Evolutionary conservation across 208 protist species (phyloP).

Genomic region (Leishmania braziliensis): DNA sequence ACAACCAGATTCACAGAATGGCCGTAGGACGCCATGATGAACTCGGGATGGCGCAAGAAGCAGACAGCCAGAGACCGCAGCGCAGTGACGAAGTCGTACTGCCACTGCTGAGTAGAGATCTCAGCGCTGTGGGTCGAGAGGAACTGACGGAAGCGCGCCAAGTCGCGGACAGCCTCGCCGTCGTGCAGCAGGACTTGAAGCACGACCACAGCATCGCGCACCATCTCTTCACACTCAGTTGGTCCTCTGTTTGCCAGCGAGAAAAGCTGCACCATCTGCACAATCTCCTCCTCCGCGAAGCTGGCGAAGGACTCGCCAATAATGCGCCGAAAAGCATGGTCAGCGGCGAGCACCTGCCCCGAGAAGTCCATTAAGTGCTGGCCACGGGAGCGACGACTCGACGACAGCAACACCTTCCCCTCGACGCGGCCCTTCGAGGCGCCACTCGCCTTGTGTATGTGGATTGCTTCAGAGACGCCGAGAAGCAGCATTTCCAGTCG

Average conservation of each 20-base stretch:
- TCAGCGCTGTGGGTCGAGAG: not conserved
- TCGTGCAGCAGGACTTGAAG: constrained; percentile 23
- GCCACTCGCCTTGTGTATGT: not conserved
- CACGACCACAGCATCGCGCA: constrained; percentile 19
- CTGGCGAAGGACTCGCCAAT: constrained; percentile 15
- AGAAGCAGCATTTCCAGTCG: constrained; percentile 18
- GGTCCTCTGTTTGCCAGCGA: constrained; percentile 15
- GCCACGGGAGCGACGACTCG: not conserved
- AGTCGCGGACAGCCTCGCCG: constrained; percentile 10
- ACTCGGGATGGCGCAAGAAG: constrained; percentile 26
- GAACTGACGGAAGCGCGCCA: constrained; percentile 15
- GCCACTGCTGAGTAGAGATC: constrained; percentile 22
- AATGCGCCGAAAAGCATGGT: constrained; percentile 17
- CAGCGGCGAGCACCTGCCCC: constrained; percentile 14
- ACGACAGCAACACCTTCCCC: not conserved
- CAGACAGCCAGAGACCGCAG: constrained; percentile 30
- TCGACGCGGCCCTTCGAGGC: not conserved
- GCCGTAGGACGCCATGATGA: constrained; percentile 20
- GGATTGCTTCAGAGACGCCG: constrained; percentile 21
- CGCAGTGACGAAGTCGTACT: constrained; percentile 28
- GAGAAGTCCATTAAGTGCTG: constrained; percentile 3
- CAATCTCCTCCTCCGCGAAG: constrained; percentile 13
- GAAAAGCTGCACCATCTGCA: constrained; percentile 23
- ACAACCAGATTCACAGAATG: constrained; percentile 26
- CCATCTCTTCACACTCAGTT: constrained; percentile 16